phyloP scores from a whole-genome alignment of 2,329 filamentous ascomycete species.

The Ascocoryne sarcoides region DNA sequence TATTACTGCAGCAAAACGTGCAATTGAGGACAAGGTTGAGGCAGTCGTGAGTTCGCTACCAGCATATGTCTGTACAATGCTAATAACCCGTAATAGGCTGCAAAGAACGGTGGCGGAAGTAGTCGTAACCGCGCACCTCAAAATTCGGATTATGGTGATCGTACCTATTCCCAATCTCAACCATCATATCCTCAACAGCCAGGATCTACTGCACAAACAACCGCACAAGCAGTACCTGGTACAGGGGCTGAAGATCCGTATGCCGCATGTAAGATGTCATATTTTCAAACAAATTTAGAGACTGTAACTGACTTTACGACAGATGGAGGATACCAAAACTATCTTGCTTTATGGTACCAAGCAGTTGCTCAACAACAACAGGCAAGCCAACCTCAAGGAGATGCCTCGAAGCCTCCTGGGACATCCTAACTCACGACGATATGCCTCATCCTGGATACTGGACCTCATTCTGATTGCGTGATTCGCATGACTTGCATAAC shows the following conservation, averaged over 20 bases:
- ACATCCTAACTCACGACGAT: constrained; percentile 27
- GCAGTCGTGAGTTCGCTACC: constrained; percentile 59
- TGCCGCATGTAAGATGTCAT: constrained; percentile 53
- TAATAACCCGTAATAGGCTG: constrained; percentile 33
- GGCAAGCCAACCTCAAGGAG: constrained; percentile 28
- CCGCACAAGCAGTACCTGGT: constrained; percentile 35
- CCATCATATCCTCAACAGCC: constrained; percentile 33
- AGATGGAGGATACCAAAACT: constrained; percentile 77
- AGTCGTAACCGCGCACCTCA: constrained; percentile 32
- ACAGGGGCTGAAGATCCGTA: constrained; percentile 57
- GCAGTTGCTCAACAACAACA: constrained; percentile 49
- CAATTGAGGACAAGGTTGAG: constrained; percentile 88
- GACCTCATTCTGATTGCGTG: constrained; percentile 25
- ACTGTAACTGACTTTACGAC: constrained; percentile 13
- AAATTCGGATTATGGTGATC: constrained; percentile 47
- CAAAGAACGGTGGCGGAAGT: constrained; percentile 42
- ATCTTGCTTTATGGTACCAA: constrained; percentile 73
- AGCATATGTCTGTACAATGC: neutral
- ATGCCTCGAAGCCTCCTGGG: constrained; percentile 33
- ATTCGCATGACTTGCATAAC: constrained; percentile 26
- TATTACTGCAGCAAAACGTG: constrained; percentile 71
- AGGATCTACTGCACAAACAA: constrained; percentile 36
- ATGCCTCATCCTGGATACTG: constrained; percentile 19
- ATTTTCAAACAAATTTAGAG: constrained; percentile 12
- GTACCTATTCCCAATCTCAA: constrained; percentile 38